phyloP scores from a whole-genome alignment of 2,329 filamentous ascomycete genomes.

The Emericellopsis cladophorae region DNA sequence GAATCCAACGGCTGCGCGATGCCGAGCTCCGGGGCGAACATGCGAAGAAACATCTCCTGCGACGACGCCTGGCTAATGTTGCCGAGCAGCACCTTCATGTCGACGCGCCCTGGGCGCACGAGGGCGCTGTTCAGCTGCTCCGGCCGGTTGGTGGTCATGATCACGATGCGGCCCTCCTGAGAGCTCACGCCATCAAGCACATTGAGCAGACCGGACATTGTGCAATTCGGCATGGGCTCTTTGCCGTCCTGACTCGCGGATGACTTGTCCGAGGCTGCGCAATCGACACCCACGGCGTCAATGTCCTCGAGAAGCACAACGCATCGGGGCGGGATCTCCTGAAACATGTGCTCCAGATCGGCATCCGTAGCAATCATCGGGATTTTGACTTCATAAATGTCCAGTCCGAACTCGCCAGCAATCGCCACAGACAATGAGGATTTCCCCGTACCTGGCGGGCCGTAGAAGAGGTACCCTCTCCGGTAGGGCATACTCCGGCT shows the following conservation, averaged over 20 bases:
- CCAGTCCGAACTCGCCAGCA: conserved; percentile 35
- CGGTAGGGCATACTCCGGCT: conserved; percentile 34
- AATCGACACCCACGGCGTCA: conserved; percentile 26
- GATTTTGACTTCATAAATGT: conserved; percentile 35
- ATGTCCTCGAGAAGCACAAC: conserved; percentile 44
- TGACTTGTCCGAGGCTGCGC: conserved; percentile 9
- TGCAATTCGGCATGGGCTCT: conserved; percentile 18
- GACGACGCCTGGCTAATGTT: conserved; percentile 29
- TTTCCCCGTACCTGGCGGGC: conserved; percentile 50
- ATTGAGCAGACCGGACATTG: conserved; percentile 55
- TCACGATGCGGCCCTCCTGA: conserved; percentile 55
- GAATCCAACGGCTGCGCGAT: conserved; percentile 10
- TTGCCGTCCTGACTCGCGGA: too few relatives aligned
- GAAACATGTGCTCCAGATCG: conserved; percentile 35
- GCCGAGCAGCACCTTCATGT: conserved; percentile 47
- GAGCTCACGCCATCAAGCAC: conserved; percentile 59
- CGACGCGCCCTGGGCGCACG: conserved; percentile 53
- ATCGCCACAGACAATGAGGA: conserved; percentile 40
- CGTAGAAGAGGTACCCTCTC: conserved; percentile 50
- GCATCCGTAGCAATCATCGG: conserved; percentile 36
- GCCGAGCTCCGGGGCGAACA: conserved; percentile 24
- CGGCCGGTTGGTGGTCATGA: conserved; percentile 62
- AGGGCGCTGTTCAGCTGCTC: conserved; percentile 53
- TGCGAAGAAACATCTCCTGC: conserved; percentile 31
- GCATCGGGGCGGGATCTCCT: conserved; percentile 36